Base-by-base conservation (phyloP, 2,329 filamentous ascomycete genomes). In the Ceratocystis papillata region DNA sequence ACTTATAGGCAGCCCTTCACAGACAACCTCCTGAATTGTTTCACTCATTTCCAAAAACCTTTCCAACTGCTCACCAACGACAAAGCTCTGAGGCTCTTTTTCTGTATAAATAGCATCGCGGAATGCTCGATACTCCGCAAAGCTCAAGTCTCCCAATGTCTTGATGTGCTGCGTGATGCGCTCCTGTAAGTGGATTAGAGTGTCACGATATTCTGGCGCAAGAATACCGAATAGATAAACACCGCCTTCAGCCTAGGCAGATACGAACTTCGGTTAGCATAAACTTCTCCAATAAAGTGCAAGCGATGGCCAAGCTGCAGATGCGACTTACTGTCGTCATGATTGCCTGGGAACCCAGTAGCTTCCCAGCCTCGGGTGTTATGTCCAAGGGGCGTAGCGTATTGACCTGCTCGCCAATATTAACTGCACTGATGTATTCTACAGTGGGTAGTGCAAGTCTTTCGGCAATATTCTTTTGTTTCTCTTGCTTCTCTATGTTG, bases 331-430 rank as follows among this genome's bases (percentile, higher is more conserved):
- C 92, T 65, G 94, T 97, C 67, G 84, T 92, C 64, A 97, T 77
- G 73, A 97, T 96, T 22, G 94, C 94, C 72, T 84, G 85, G 0
- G 94, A 93, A 6, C 87, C 78, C 6, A 96, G 85, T 30, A 87
- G 79, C 7, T 89, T 85, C 69, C 81, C 85, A 44, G 84, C 77
- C 20, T 80, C 81, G 2, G 84, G 79, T 33, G 84, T 80, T 8
- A 95, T 84, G 65, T 87, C 80, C 20, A 97, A 83, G 33, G 83
- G 83, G 25, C 87, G 83, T 65, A 97, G 96, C 41, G 85, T 83
- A 73, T 99, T 99, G 65, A 97, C 90, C 83, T 94, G 90, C 74
- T 99, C 93, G 0, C 94, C 92, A 8, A 99, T 79, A 57, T 87
- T 85, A 69, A 97, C 84, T 75, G 96, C 92, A 68, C 88, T 87